Evolutionary conservation across 2,329 filamentous ascomycete species (phyloP), one percentile per base, ranked within the genome.

Genomic region (Venturiaceae sp.): DNA sequence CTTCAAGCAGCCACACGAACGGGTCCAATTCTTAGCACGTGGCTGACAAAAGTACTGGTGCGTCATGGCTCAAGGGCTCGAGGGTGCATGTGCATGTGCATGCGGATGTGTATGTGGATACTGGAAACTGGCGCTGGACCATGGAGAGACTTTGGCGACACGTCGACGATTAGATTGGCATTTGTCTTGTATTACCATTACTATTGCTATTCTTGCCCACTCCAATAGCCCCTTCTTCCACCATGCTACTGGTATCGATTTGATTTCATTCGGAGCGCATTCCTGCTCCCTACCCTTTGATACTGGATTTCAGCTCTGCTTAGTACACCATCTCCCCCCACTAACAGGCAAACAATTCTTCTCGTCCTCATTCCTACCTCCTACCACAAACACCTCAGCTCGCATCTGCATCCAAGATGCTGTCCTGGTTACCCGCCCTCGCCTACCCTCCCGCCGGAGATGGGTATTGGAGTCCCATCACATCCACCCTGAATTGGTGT

Each of bases 401-500:
- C 13, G 9, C 26, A 30, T 50, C 26, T 7, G 16, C 19, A 23
- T 26, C 14, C 52, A 28, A 14, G 11, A 57, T 57, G 55, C 23
- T 50, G 23, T 57, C 55, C 9, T 57, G 55, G 55, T 30, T 57
- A 34, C 55, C 55, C 21, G 75, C 74, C 13, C 66, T 78, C 61
- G 70, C 75, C 1, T 80, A 80, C 62, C 75, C 75, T 60, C 78
- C 80, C 13, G 70, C 79, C 28, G 67, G 76, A 58, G 74, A 77
- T 37, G 85, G 85, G 21, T 83, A 82, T 68, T 90, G 86, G 86
- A 81, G 79, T 5, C 82, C 85, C 23, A 83, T 87, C 58, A 90
- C 86, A 1, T 84, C 84, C 8, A 90, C 86, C 0, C 67, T 90
- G 47, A 89, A 91, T 69, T 91, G 88, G 81, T 92, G 88, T 68